Evolutionary conservation across 2,329 filamentous ascomycete genomes (phyloP), one percentile per base, ranked within the genome.

Genomic region (Ceratocystis huliohia): DNA sequence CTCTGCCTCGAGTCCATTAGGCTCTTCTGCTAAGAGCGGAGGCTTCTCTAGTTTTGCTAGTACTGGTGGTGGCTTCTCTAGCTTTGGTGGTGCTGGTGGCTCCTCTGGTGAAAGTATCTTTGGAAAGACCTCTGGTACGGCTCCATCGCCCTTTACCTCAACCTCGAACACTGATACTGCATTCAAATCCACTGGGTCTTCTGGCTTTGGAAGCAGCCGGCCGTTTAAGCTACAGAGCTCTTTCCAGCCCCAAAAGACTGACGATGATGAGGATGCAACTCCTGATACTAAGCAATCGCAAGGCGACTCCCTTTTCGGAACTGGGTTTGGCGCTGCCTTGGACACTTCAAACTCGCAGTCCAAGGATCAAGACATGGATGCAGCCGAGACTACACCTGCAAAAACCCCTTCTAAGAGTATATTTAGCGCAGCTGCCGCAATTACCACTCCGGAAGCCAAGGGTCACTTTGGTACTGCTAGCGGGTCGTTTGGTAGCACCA

Each of bases 171-270:
- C 46, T 4, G 64, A 74, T 22, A 77, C 76, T 8, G 73, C 75
- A 1, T 79, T 80, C 69, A 64, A 64, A 33, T 37, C 50, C 46
- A 73, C 71, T 30, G 73, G 73, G 15, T 70, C 73, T 5, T 76
- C 74, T 64, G 70, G 75, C 10, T 78, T 79, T 69, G 76, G 76
- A 28, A 73, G 71, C 59, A 69, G 71, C 73, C 20, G 77, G 17
- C 80, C 82, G 0, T 90, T 90, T 75, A 87, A 88, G 70, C 77
- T 90, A 17, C 81, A 82, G 48, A 86, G 84, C 37, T 85, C 83
- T 1, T 91, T 90, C 76, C 84, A 85, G 71, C 79, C 80, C 7
- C 86, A 89, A 69, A 80, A 82, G 5, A 79, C 80, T 57, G 79
- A 82, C 0, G 84, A 84, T 67, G 84, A 83, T 68, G 81, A 88